A percentile compares a stretch with the other conserved stretches of the same genome.
Conservation (phyloP, 164 flowering plant genomes). For the Berberis vulgaris region DNA sequence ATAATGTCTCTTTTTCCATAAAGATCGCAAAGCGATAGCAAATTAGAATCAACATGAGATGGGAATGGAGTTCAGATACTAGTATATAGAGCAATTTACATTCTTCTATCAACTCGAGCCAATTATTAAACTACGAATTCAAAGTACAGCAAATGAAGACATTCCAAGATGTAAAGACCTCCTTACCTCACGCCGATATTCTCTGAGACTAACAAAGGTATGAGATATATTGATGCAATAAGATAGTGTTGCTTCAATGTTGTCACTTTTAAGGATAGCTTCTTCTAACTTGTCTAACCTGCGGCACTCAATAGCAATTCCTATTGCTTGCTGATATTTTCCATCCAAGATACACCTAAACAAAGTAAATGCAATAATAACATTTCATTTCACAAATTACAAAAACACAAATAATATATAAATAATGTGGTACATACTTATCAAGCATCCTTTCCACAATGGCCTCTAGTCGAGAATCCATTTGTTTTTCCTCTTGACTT, state of each 20-base stretch:
- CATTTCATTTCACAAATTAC: not conserved
- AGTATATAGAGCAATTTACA: no score
- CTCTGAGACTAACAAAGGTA: conserved; percentile 74
- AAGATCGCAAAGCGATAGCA: no score
- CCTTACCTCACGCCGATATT: conserved; percentile 84
- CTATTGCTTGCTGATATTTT: conserved; percentile 94
- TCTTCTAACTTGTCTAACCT: conserved; percentile 96
- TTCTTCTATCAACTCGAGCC: no score
- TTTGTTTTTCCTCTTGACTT: conserved; percentile 34
- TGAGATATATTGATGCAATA: conserved; percentile 83
- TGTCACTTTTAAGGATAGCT: conserved; percentile 85
- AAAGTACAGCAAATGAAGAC: no score
- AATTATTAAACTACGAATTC: no score
- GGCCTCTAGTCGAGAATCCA: conserved; percentile 90
- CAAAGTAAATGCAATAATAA: conserved; percentile 8
- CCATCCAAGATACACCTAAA: conserved; percentile 89
- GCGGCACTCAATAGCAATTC: conserved; percentile 93
- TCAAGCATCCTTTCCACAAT: conserved; percentile 96
- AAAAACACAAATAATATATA: not conserved
- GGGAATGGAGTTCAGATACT: no score
- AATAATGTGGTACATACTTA: conserved; percentile 46
- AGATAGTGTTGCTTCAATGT: conserved; percentile 60
- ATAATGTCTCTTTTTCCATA: no score
- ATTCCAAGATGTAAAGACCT: not conserved
- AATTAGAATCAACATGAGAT: no score